Evolutionary conservation across 1,139 yeast species (phyloP), one percentile per base, ranked within the genome.

Genomic region (Kazachstania sp.): DNA sequence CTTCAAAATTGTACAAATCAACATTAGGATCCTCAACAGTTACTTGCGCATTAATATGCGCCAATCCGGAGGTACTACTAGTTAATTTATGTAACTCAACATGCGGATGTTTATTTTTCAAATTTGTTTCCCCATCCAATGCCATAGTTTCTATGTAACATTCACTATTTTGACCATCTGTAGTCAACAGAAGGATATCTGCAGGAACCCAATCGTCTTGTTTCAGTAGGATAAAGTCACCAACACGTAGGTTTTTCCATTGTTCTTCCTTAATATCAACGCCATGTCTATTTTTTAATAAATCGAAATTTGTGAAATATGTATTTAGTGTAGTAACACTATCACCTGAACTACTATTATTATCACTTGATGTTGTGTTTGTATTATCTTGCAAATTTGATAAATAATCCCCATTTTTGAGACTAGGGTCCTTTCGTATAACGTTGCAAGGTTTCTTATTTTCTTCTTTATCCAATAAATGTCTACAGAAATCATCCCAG

Each of bases 91-190:
- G 72, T 6, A 86, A 53, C 49, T 82, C 86, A 1, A 75, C 71
- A 51, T 83, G 83, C 0, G 96, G 86, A 23, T 70, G 69, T 56
- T 79, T 81, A 5, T 86, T 74, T 64, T 92, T 92, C 52, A 92
- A 71, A 60, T 88, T 90, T 0, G 97, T 92, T 66, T 92, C 98
- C 44, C 99, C 99, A 66, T 92, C 98, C 43, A 92, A 71, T 0
- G 96, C 98, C 92, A 92, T 90, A 0, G 99, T 92, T 65, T 92
- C 99, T 23, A 90, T 81, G 56, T 79, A 86, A 1, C 95, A 83
- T 54, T 83, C 86, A 48, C 83, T 85, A 49, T 79, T 77, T 35
- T 77, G 78, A 12, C 79, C 80, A 44, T 78, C 77, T 2, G 92
- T 77, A 1, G 86, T 75, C 40, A 94, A 64, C 11, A 92, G 58